A percentile compares a stretch with the other conserved stretches of the same genome.
Conservation (phyloP, 106 monocot genomes). For the Hemerocallis citrina region DNA sequence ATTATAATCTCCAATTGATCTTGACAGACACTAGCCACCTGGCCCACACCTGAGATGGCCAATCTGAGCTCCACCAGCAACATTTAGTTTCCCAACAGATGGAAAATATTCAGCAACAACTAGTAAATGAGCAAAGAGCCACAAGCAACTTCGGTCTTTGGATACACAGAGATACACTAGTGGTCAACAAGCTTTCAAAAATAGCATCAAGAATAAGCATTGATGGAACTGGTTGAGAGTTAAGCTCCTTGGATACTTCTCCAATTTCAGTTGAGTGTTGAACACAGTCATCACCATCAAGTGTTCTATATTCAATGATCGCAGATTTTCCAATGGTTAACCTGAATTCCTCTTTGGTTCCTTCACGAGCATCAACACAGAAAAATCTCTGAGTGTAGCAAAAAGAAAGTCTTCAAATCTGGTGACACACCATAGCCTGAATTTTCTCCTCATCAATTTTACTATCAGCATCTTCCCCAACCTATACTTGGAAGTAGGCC, state of each 20-base stretch:
- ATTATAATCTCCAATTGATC: constrained; percentile 76
- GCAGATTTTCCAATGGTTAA: constrained; percentile 81
- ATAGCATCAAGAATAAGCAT: constrained; percentile 95
- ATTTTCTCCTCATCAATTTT: too few relatives aligned
- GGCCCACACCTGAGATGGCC: constrained; percentile 83
- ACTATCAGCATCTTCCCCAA: too few relatives aligned
- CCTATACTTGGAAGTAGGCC: too few relatives aligned
- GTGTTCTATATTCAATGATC: constrained; percentile 11
- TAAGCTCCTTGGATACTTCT: constrained; percentile 16
- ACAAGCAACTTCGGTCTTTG: constrained; percentile 93
- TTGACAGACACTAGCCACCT: constrained; percentile 73
- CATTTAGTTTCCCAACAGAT: constrained; percentile 49
- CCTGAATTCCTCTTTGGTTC: constrained; percentile 76
- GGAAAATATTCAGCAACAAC: constrained; percentile 84
- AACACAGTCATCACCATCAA: constrained; percentile 16
- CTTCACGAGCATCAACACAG: constrained; percentile 89
- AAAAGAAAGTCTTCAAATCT: constrained; percentile 75
- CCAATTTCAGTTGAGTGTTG: constrained; percentile 15
- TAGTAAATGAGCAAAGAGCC: constrained; percentile 84
- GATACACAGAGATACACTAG: constrained; percentile 58
- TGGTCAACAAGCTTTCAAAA: constrained; percentile 41
- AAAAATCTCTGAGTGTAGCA: constrained; percentile 90
- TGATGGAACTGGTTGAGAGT: constrained; percentile 37
- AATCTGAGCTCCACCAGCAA: too few relatives aligned
- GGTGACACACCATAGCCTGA: too few relatives aligned